These are phyloP conservation scores for Tetrapisispora pingtungensis DNA, from an alignment of 805 yeast genomes.

Conservation along the genomic window DNA sequence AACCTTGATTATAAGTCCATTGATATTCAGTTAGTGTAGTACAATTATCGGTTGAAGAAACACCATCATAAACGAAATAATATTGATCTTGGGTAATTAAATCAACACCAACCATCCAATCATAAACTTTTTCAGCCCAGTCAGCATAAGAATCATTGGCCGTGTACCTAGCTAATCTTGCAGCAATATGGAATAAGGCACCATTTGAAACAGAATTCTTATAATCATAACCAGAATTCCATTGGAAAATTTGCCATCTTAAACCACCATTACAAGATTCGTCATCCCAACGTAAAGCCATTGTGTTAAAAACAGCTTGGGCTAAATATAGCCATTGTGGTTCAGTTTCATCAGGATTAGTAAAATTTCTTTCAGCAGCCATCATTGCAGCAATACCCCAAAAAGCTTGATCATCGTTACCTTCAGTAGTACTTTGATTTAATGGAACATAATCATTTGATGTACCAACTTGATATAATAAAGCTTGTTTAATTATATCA, in stretches of 20 bases:
- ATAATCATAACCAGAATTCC: conserved; percentile 92
- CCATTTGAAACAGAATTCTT: conserved; percentile 91
- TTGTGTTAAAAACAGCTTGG: conserved; percentile 84
- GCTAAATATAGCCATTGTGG: conserved; percentile 79
- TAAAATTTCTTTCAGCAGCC: conserved; percentile 83
- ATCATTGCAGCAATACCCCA: conserved; percentile 93
- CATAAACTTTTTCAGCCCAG: conserved; percentile 66
- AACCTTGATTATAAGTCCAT: conserved; percentile 86
- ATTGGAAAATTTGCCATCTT: conserved; percentile 91
- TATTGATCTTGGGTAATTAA: conserved; percentile 34
- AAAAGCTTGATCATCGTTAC: conserved; percentile 95
- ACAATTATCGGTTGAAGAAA: conserved; percentile 51
- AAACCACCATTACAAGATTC: conserved; percentile 74
- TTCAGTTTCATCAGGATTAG: conserved; percentile 46
- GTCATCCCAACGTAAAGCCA: conserved; percentile 82
- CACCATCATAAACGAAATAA: conserved; percentile 54
- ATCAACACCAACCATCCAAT: conserved; percentile 58
- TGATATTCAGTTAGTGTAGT: conserved; percentile 44
- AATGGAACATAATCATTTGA: conserved; percentile 74
- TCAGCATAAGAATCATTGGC: conserved; percentile 62
- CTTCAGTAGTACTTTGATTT: conserved; percentile 86
- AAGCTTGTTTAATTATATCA: conserved; percentile 45
- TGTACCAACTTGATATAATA: conserved; percentile 64
- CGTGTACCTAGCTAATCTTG: conserved; percentile 77
- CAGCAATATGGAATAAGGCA: conserved; percentile 75